These are phyloP conservation scores for Tylopilus sp. DNA, from an alignment of 1,284 basidiomycete genomes.

Conservation along the genomic window DNA sequence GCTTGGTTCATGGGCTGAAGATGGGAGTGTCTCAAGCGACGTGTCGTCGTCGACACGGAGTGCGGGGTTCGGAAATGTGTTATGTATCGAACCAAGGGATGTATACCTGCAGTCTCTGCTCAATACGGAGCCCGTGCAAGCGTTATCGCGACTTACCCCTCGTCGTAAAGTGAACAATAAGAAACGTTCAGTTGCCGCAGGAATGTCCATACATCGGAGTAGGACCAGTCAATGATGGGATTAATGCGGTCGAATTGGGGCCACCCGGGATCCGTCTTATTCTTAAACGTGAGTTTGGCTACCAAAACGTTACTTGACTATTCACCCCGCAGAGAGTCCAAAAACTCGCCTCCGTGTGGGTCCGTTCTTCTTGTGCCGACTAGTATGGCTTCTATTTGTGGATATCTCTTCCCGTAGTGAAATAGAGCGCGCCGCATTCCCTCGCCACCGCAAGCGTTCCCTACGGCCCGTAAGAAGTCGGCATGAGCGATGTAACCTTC, in stretches of 20 bases:
- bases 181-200: conserved; percentile 71
- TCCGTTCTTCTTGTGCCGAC: conserved; percentile 87
- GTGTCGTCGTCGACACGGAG: conserved; percentile 44
- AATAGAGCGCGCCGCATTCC: conserved; percentile 83
- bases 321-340: not conserved
- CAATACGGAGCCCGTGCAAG: not conserved
- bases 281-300: conserved; percentile 68
- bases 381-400: conserved; percentile 74
- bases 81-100: conserved; percentile 91
- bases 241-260: conserved; percentile 89
- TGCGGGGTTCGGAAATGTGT: conserved; percentile 90
- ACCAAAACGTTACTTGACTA: conserved; percentile 5
- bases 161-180: conserved; percentile 88
- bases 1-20: conserved; percentile 20
- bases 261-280: conserved; percentile 86
- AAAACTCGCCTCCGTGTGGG: conserved; percentile 82
- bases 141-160: conserved; percentile 60
- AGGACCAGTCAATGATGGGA: conserved; percentile 95
- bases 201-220: conserved; percentile 88
- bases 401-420: conserved; percentile 66
- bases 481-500: not conserved
- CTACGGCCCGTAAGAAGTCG: conserved; percentile 32
- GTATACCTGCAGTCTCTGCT: conserved; percentile 69
- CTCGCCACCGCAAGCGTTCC: conserved; percentile 59
- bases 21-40: conserved; percentile 14